These are phyloP conservation scores for Tubosaeta sp. DNA, from an alignment of 768 basidiomycete genomes.

Conservation along the genomic window DNA sequence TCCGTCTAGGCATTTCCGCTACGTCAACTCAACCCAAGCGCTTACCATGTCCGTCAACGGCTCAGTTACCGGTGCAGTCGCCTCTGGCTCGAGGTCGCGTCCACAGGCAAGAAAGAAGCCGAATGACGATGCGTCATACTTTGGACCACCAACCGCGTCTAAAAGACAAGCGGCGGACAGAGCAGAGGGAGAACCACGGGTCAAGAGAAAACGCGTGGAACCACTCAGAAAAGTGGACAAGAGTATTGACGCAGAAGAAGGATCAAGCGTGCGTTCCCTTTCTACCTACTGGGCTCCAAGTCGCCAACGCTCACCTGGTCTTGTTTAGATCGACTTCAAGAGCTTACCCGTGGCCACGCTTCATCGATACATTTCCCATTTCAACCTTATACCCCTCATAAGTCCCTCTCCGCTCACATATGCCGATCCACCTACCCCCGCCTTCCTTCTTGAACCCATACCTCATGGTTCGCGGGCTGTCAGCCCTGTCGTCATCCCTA, in stretches of 20 bases:
- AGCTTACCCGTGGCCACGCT: conserved; percentile 62
- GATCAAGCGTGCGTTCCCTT: conserved; percentile 27
- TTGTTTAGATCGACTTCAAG: conserved; percentile 65
- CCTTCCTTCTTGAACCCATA: conserved; percentile 48
- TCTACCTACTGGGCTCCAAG: neutral
- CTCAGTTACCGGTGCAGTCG: conserved; percentile 14
- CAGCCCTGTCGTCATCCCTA: conserved; percentile 43
- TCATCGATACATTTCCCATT: conserved; percentile 69
- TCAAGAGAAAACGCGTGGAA: conserved; percentile 70
- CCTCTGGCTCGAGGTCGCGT: conserved; percentile 55
- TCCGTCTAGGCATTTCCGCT: neutral
- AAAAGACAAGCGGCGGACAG: conserved; percentile 68
- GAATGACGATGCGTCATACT: conserved; percentile 69
- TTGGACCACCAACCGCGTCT: conserved; percentile 52
- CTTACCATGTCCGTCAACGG: conserved; percentile 25
- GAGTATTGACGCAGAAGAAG: conserved; percentile 27
- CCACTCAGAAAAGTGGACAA: conserved; percentile 37
- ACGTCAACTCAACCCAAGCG: conserved; percentile 2
- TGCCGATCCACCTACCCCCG: conserved; percentile 69
- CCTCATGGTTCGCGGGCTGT: conserved; percentile 45
- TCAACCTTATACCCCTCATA: conserved; percentile 66
- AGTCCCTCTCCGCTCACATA: conserved; percentile 65
- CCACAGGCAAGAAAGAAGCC: conserved; percentile 59
- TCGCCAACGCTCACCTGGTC: conserved; percentile 11
- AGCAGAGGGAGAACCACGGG: conserved; percentile 68